Evolutionary conservation across 768 basidiomycete genomes (phyloP).

Genomic region (Naganishia friedmannii): DNA sequence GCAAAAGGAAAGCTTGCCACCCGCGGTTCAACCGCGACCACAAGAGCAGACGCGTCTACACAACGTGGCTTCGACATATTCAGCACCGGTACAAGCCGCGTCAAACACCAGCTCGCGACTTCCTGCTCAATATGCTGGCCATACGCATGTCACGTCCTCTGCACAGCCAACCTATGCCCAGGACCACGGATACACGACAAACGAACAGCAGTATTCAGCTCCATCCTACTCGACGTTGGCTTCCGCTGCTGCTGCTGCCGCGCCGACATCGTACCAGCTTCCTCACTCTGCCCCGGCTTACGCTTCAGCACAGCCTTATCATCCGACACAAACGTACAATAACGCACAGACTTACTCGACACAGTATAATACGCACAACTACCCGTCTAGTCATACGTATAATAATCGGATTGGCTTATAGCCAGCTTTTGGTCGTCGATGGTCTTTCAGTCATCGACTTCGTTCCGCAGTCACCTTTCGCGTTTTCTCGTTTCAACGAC

Average conservation of each 20-base stretch:
- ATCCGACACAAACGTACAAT: slow-evolving; percentile 4
- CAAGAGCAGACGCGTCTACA: background rate
- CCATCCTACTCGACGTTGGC: slow-evolving; percentile 14
- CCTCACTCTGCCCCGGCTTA: slow-evolving; percentile 14
- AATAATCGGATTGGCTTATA: slow-evolving; percentile 4
- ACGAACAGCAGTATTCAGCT: slow-evolving; percentile 7
- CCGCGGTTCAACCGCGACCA: background rate
- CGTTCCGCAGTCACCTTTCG: too few relatives aligned
- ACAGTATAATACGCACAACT: slow-evolving; percentile 5
- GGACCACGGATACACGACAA: background rate
- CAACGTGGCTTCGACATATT: background rate
- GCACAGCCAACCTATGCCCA: background rate
- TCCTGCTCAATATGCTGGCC: slow-evolving; percentile 5
- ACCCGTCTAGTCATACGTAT: slow-evolving; percentile 5
- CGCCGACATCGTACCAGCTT: slow-evolving; percentile 16
- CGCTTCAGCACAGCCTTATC: background rate
- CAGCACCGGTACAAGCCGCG: background rate
- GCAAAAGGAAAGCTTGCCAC: slow-evolving; percentile 5
- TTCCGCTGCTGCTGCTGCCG: slow-evolving; percentile 22
- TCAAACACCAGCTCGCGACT: background rate
- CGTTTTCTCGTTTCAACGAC: too few relatives aligned
- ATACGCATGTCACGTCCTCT: background rate
- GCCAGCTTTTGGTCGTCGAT: background rate
- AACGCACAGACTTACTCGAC: slow-evolving; percentile 7
- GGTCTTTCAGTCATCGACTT: background rate